phyloP scores from a whole-genome alignment of 257 asterid species.

The Paulownia fortunei region DNA sequence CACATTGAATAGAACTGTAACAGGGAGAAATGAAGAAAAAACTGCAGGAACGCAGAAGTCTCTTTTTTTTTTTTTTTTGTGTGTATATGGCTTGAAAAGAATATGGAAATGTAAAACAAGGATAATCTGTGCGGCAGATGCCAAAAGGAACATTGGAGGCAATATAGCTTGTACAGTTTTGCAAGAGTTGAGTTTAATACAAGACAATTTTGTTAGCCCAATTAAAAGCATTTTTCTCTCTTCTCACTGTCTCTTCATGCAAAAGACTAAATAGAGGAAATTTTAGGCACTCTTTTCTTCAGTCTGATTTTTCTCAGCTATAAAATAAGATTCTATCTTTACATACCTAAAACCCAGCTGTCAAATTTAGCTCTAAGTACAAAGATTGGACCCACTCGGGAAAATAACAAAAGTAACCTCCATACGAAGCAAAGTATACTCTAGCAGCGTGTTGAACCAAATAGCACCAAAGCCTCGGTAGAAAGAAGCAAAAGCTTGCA shows the following conservation, averaged over 20 bases:
- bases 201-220: not conserved
- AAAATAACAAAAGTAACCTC: constrained; percentile 1
- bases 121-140: not conserved
- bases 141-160: not conserved
- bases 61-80: not conserved
- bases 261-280: not conserved
- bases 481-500: not conserved
- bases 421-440: not conserved
- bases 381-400: not conserved
- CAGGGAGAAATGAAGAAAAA: not conserved
- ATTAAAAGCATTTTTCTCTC: not conserved
- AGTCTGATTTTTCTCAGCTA: not conserved
- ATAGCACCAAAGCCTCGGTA: not conserved
- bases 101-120: not conserved
- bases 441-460: constrained; percentile 12
- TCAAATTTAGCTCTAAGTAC: not conserved
- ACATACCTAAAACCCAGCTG: not conserved
- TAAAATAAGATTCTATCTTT: not conserved
- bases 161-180: not conserved
- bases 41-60: not conserved
- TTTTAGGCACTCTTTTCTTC: not conserved
- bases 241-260: not conserved
- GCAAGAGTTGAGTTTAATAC: not conserved
- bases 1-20: constrained; percentile 26
- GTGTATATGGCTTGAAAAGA: not conserved